phyloP scores from a whole-genome alignment of 441 rosid genomes.

The Theobroma grandiflorum region DNA sequence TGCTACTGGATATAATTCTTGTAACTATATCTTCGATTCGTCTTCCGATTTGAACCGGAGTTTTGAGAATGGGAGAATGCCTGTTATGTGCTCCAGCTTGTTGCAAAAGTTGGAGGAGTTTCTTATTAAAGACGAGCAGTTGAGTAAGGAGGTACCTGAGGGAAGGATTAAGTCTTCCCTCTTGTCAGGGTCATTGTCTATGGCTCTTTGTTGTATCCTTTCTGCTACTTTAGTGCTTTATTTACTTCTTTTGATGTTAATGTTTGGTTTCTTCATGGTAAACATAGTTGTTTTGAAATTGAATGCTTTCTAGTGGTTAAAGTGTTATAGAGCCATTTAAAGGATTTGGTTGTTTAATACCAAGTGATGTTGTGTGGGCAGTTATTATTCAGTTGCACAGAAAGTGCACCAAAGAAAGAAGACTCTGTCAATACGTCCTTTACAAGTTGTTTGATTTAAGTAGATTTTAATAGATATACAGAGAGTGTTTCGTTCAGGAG shows the following conservation, averaged over 20 bases:
- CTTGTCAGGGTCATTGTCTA: constrained; percentile 89
- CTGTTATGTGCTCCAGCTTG: constrained; percentile 58
- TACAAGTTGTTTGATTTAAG: constrained; percentile 48
- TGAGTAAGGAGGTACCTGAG: constrained; percentile 46
- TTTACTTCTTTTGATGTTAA: constrained; percentile 11
- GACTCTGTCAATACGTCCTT: not conserved
- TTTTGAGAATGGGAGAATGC: constrained; percentile 59
- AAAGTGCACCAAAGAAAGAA: not conserved
- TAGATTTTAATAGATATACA: constrained; percentile 71
- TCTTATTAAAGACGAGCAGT: constrained; percentile 69
- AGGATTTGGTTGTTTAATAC: constrained; percentile 9
- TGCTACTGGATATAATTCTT: constrained; percentile 86
- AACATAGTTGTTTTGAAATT: not conserved
- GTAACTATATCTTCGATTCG: constrained; percentile 83
- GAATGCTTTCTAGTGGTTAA: not conserved
- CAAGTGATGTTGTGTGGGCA: not conserved
- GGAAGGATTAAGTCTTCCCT: constrained; percentile 66
- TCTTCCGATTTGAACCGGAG: constrained; percentile 48
- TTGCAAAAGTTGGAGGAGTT: constrained; percentile 77
- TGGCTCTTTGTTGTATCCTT: constrained; percentile 99
- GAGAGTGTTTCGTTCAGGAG: constrained; percentile 84
- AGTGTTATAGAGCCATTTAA: constrained; percentile 9
- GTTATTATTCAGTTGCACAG: not conserved
- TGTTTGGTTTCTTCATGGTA: not conserved
- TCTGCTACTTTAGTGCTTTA: constrained; percentile 11